phyloP scores from a whole-genome alignment of 495 filamentous ascomycete genomes.

The Cladorrhinum samala region DNA sequence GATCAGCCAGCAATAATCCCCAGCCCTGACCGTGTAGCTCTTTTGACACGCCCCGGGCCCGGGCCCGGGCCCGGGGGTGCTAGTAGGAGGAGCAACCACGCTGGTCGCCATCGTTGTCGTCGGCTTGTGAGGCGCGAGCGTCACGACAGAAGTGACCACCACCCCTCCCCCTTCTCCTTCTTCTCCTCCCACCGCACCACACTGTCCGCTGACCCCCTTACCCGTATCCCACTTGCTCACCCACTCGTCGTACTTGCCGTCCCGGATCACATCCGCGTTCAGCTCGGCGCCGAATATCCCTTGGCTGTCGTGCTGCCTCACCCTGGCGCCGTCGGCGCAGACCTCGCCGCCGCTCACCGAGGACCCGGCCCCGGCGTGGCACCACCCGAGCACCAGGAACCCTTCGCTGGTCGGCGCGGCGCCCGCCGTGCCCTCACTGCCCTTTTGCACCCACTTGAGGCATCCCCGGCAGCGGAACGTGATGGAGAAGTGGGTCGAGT shows the following conservation, averaged over 20 bases:
- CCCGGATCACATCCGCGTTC: not conserved
- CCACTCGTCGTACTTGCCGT: not conserved
- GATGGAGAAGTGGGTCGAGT: constrained; percentile 43
- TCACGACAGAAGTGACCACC: too few species aligned
- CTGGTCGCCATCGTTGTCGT: too few species aligned
- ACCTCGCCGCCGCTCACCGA: too few species aligned
- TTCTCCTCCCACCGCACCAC: too few species aligned
- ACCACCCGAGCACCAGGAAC: constrained; percentile 15
- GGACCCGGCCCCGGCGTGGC: too few species aligned
- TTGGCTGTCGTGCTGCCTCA: constrained; percentile 7
- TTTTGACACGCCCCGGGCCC: too few species aligned
- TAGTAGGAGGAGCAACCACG: too few species aligned
- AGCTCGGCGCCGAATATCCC: constrained; percentile 9
- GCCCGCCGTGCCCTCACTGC: not conserved
- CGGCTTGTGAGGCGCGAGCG: too few species aligned
- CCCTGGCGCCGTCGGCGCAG: constrained; percentile 1
- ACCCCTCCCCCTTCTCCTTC: too few species aligned
- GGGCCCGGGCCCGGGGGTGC: too few species aligned
- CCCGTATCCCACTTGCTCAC: not conserved
- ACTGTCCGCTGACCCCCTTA: not conserved
- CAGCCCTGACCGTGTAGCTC: too few species aligned
- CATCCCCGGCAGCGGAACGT: constrained; percentile 57
- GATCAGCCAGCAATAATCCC: too few species aligned
- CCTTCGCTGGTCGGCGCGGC: constrained; percentile 8
- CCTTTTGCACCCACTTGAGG: constrained; percentile 37